Evolutionary conservation across 805 yeast genomes (phyloP), one percentile per base, ranked within the genome.

Genomic region (Saccharomycopsis sp.): DNA sequence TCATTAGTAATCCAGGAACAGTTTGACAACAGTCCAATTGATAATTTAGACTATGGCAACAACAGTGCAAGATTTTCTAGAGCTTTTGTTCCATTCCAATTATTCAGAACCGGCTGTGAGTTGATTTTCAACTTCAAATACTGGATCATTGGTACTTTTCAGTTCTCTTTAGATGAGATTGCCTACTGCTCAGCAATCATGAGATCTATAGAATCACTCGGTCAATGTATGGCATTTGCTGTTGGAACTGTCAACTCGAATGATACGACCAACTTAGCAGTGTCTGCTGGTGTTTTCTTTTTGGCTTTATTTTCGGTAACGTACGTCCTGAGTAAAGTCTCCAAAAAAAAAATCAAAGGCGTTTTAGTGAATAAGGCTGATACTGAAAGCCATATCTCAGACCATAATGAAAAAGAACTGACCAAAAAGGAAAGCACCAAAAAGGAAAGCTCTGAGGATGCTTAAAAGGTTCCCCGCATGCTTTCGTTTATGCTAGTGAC

Each of bases 181-280:
- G 56, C 66, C 1, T 64, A 66, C 50, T 54, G 61, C 18, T 51
- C 64, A 9, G 68, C 65, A 29, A 52, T 64, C 12, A 65, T 67
- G 47, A 62, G 70, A 60, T 54, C 63, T 15, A 57, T 64, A 24
- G 68, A 66, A 55, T 58, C 67, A 0, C 56, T 64, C 9, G 70
- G 70, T 2, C 64, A 61, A 20, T 57, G 62, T 20, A 47, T 66
- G 47, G 62, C 37, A 12, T 29, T 29, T 12, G 37, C 65, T 16
- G 60, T 66, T 40, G 68, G 70, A 21, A 62, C 63, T 8, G 67
- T 65, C 3, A 64, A 65, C 18, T n/a, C 24, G 0, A 59, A 51
- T 56, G 68, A 66, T 55, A 67, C 65, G 64, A 60, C 63, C 1
- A 66, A 66, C 40, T 53, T 67, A 34, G 64, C 66, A 5, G 67